Base-by-base conservation (phyloP, 768 basidiomycete genomes). In the Tulasnella calospora region DNA sequence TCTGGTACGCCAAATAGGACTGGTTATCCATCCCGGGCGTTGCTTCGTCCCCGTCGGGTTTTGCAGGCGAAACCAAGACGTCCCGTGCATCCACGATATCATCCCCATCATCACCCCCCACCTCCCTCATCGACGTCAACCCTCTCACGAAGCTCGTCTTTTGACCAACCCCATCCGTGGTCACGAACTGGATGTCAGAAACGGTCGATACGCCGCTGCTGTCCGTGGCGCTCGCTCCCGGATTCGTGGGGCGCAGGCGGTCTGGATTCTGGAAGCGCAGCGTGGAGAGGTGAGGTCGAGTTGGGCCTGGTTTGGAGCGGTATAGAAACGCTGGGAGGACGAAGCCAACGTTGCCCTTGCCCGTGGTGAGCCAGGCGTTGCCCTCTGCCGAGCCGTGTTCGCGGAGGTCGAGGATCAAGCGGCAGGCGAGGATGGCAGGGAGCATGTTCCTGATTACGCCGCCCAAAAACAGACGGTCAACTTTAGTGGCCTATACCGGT, bases 381-480 rank as follows among this genome's bases (percentile, higher is more conserved):
- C 61, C 61, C 13, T 47, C 73, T 10, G 30, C 3, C 8, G 44
- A 30, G 0, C 92, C 92, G 78, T 92, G 91, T 82, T 94, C 91
- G 36, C 92, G 92, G 79, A 94, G 89, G 83, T 94, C 93, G 78
- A 94, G 88, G 83, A 94, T 94, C 51, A 94, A 87, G 79, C 93
- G 90, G 83, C 92, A 94, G 8, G 93, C 93, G 69, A 94, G 88
- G 46, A 94, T 85, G 33, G 93, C 92, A 23, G 89, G 91, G 82
- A 94, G 87, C 92, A 94, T 93, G 23, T 94, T 92, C 73, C 73
- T 74, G 46, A n/a, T 41, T 13, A n/a, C 6, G 23, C 71, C 12
- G 7, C 30, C 2, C 30, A 27, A n/a, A 9, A 27, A 13, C 15
- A 27, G 61, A 30, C 44, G 30, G 61, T 67, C 33, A 67, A 30